Conservation (phyloP, 2,329 filamentous ascomycete species). For the Exophiala xenobiotica region DNA sequence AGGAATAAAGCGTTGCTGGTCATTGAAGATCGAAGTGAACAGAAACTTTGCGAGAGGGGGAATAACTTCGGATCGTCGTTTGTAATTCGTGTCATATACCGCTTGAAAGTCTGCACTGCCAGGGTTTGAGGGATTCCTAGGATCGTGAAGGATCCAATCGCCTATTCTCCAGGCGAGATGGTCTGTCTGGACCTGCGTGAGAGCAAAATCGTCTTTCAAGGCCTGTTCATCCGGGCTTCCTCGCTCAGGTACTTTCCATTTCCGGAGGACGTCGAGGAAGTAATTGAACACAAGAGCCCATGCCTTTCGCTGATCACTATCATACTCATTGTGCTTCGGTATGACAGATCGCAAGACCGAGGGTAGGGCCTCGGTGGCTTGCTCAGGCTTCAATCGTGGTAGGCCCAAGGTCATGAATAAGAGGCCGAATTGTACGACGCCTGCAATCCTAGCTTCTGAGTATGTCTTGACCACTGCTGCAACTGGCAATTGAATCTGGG, state of each 20-base stretch:
- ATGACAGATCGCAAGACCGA: constrained; percentile 65
- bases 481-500: constrained; percentile 75
- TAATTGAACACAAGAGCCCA: constrained; percentile 75
- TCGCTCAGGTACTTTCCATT: constrained; percentile 65
- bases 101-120: constrained; percentile 38
- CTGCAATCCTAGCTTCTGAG: constrained; percentile 69
- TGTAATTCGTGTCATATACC: constrained; percentile 34
- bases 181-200: constrained; percentile 68
- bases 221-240: constrained; percentile 75
- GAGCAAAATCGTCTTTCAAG: constrained; percentile 64
- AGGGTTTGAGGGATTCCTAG: constrained; percentile 37
- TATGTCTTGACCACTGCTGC: constrained; percentile 84
- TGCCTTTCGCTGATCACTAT: constrained; percentile 50
- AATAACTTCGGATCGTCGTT: constrained; percentile 32
- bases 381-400: constrained; percentile 57
- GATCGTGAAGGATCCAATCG: constrained; percentile 70
- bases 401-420: constrained; percentile 85
- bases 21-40: constrained; percentile 79
- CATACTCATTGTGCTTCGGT: constrained; percentile 14
- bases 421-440: constrained; percentile 86
- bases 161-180: constrained; percentile 75
- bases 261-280: constrained; percentile 71
- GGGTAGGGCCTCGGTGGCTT: constrained; percentile 72
- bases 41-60: constrained; percentile 64
- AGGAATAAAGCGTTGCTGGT: constrained; percentile 78